These are phyloP conservation scores for Russula griseocarnosa DNA, from an alignment of 768 basidiomycete species.

Conservation along the genomic window DNA sequence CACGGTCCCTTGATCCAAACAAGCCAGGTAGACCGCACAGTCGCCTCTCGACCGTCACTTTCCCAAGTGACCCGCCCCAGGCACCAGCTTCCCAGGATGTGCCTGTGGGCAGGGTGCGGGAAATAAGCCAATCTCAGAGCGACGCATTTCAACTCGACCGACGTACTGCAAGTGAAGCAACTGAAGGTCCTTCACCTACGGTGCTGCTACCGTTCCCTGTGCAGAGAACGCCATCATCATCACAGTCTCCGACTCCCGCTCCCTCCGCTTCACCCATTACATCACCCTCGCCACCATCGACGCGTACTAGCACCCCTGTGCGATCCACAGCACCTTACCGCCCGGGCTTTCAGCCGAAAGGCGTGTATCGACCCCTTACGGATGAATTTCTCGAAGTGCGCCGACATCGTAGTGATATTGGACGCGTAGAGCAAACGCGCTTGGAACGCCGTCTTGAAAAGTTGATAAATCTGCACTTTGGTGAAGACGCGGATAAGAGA, in stretches of 20 bases:
- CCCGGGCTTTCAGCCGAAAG: constrained; percentile 91
- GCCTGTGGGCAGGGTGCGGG: background rate
- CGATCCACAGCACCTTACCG: constrained; percentile 61
- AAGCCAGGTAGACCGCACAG: constrained; percentile 23
- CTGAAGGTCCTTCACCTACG: constrained; percentile 1
- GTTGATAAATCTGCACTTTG: constrained; percentile 70
- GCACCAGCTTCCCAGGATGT: constrained; percentile 13
- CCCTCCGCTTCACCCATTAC: constrained; percentile 21
- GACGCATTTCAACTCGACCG: constrained; percentile 5
- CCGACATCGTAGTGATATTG: constrained; percentile 39
- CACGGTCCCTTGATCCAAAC: constrained; percentile 24
- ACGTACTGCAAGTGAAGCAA: background rate
- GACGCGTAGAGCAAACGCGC: constrained; percentile 76
- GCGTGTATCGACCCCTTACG: constrained; percentile 73
- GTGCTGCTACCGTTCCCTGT: constrained; percentile 4
- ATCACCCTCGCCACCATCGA: constrained; percentile 29
- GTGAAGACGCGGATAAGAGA: constrained; percentile 32
- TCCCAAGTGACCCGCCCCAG: constrained; percentile 10
- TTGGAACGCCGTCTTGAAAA: constrained; percentile 86
- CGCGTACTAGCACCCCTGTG: constrained; percentile 21
- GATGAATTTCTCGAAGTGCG: constrained; percentile 68
- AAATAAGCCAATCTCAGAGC: background rate
- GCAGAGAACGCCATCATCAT: constrained; percentile 26
- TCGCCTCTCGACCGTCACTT: constrained; percentile 27
- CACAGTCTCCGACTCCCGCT: constrained; percentile 28